phyloP scores from a whole-genome alignment of 805 yeast species.

The Suhomyces sp. region DNA sequence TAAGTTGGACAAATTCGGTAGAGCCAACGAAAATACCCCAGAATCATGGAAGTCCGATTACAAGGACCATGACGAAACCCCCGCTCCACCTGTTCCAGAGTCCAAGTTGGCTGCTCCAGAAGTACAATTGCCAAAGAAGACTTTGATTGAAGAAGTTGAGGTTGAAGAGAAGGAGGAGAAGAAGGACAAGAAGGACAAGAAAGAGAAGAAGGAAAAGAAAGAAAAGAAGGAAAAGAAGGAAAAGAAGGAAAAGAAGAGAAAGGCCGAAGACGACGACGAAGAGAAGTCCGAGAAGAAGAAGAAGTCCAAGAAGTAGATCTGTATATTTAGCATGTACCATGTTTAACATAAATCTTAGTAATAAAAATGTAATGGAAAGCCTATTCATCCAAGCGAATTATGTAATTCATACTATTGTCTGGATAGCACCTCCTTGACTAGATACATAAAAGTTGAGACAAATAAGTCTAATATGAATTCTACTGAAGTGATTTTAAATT shows the following conservation, averaged over 20 bases:
- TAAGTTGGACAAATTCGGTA: slow-evolving; percentile 93
- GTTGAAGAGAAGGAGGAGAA: slow-evolving; percentile 20
- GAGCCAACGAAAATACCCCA: slow-evolving; percentile 92
- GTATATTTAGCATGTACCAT: slow-evolving; percentile 10
- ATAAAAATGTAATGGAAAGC: neutral
- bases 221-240: slow-evolving; percentile 56
- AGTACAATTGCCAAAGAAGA: slow-evolving; percentile 47
- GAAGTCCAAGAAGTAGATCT: slow-evolving; percentile 1
- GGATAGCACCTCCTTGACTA: no score
- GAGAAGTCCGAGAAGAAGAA: slow-evolving; percentile 39
- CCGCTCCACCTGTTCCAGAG: slow-evolving; percentile 59
- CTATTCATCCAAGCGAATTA: no score
- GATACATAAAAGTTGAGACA: no score
- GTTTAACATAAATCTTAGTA: slow-evolving; percentile 3
- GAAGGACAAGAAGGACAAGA: slow-evolving; percentile 31
- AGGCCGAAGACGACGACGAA: slow-evolving; percentile 36
- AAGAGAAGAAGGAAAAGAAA: slow-evolving; percentile 49
- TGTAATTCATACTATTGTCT: no score
- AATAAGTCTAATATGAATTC: no score
- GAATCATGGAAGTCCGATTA: slow-evolving; percentile 85
- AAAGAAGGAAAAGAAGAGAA: slow-evolving; percentile 60
- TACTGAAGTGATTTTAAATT: no score
- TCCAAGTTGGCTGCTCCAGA: slow-evolving; percentile 49
- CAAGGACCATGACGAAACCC: slow-evolving; percentile 61
- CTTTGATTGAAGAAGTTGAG: slow-evolving; percentile 45